Evolutionary conservation across 2,329 filamentous ascomycete genomes (phyloP), one percentile per base, ranked within the genome.

Genomic region (Colletotrichum sidae): DNA sequence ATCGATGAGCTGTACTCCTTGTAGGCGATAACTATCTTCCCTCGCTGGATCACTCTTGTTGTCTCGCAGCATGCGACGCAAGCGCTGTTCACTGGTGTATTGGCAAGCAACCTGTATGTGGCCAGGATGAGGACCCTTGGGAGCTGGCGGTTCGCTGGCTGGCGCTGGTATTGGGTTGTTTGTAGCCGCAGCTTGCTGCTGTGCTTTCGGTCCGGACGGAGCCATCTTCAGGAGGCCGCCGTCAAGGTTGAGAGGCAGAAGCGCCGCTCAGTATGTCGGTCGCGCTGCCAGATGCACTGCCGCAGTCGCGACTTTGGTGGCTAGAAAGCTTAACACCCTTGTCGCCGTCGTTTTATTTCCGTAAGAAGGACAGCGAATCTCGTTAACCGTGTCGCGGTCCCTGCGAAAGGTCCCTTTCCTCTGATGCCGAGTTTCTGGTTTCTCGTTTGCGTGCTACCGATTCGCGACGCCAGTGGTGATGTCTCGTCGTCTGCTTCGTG

Each of bases 1-100:
- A 73, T 97, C 93, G 68, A 99, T 95, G 84, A 95, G 91, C 65
- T 93, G 88, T 9, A 97, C 90, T 15, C 95, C 96, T 73, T 96
- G 93, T 49, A 98, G 80, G 56, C 95, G 89, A 69, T 93, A 88
- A 67, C 81, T 88, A 73, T 95, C 92, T 76, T 98, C 94, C 62
- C 92, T 89, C 42, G 91, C 88, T 55, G 92, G 89, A 73, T 92
- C 91, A 72, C 90, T 88, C 44, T 89, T 88, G 67, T 90, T 88
- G 17, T 87, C 86, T 49, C 85, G 84, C 63, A 97, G 85, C 76
- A 90, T 89, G 72, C 88, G 87, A 67, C 93, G 90, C 60, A 98
- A 87, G 71, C 88, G 89, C 71, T 93, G 90, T 75, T 97, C 93
- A 69, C 93, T 91, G 68, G 93, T 87, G 79, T 95, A 98, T 62